These are phyloP conservation scores for Cadophora malorum DNA, from an alignment of 2,329 filamentous ascomycete species.

Conservation along the genomic window DNA sequence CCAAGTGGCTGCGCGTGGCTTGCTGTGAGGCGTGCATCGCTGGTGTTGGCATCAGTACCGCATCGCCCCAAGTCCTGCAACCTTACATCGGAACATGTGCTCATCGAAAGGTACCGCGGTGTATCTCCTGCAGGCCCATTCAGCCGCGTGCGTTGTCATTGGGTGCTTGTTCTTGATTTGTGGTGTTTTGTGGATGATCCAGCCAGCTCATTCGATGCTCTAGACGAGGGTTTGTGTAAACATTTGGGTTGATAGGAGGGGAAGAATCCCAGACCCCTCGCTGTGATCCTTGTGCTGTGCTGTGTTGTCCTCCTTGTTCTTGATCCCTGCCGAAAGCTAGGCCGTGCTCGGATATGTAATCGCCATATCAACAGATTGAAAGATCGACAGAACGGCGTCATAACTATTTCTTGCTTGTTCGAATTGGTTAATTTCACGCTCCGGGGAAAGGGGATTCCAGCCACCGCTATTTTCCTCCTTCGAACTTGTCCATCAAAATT, in stretches of 20 bases:
- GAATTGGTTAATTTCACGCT: background rate
- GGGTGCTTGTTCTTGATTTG: background rate
- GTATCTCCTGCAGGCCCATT: background rate
- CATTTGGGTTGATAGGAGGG: slow-evolving; percentile 11
- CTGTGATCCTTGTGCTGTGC: background rate
- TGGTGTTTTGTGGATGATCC: background rate
- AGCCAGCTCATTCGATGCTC: slow-evolving; percentile 5
- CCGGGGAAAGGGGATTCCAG: background rate
- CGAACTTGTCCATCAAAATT: background rate
- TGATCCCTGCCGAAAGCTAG: background rate
- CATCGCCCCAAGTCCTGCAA: background rate
- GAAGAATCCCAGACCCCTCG: background rate
- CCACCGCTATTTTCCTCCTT: slow-evolving; percentile 1
- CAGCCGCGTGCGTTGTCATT: slow-evolving; percentile 7
- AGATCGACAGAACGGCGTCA: slow-evolving; percentile 18
- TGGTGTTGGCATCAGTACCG: slow-evolving; percentile 1
- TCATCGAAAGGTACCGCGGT: slow-evolving; percentile 15
- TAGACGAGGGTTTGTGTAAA: background rate
- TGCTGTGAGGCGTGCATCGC: slow-evolving; percentile 16
- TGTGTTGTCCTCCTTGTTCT: slow-evolving; percentile 9
- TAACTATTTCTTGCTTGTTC: slow-evolving; percentile 10
- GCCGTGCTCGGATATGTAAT: background rate
- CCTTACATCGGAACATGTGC: slow-evolving; percentile 10
- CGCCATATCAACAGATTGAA: slow-evolving; percentile 10
- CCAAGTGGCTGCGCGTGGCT: slow-evolving; percentile 22